Evolutionary conservation across 164 flowering plant species (phyloP), one percentile per base, ranked within the genome.

Genomic region (Umbellularia californica): DNA sequence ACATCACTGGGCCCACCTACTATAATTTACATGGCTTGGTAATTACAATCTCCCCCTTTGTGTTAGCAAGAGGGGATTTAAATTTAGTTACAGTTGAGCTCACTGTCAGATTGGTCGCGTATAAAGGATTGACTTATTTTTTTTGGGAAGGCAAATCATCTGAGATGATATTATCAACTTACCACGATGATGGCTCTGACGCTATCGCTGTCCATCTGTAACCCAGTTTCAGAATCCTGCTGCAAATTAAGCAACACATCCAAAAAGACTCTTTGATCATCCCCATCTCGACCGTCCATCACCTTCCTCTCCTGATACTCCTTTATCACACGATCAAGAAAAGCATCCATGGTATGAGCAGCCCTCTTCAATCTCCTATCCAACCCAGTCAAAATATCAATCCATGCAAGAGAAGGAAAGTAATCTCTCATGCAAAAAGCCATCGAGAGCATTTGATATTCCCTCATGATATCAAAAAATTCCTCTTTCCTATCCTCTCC

Each of bases 341-440:
- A 72, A n/a, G 1, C 55, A 41, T 62, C 52, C 74, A 76, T 51
- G 30, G 27, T 70, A 3, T 22, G n/a, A 25, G 33, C 65, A 69
- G 41, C 72, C 70, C 69, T 70, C 52, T 71, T 52, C 4, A 79
- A 14, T 28, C 72, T 78, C 14, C 33, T 33, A 58, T 70, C 65
- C 17, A 70, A 33, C 17, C 84, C 84, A 30, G 76, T 79, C 14
- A 81, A 5, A 7, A 9, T 52, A 50, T 75, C 79, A 50, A 84
- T 25, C 83, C 78, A 80, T 19, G 65, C 79, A 62, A 84, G 17
- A 64, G 41, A 69, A 2, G 84, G 83, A 25, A 75, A 70, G 50
- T 6, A 50, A 51, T 83, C 83, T 27, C 69, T 78, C 19, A 79
- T 64, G n/a, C 71, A 65, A 47, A 76, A 50, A 35, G 71, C 72